Percentiles rank a stretch among this genome's conserved stretches.
These are phyloP conservation scores for Aureobasidium uvarum DNA, from an alignment of 2,329 filamentous ascomycete species.

Conservation along the genomic window DNA sequence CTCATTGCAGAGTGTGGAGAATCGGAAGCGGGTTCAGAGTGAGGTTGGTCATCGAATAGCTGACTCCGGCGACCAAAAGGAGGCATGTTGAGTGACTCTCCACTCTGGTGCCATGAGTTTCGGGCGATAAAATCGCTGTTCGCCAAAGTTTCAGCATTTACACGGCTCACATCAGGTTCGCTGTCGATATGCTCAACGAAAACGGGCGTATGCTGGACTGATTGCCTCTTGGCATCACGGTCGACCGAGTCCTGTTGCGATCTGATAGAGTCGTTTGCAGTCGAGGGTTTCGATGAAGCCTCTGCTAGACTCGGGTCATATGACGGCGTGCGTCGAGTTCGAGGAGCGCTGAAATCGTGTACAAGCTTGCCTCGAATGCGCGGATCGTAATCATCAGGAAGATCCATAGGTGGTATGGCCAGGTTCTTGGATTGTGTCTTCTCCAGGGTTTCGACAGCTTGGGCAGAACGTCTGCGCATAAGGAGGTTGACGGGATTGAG, in stretches of 20 bases:
- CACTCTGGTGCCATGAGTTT: slow-evolving; percentile 41
- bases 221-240: slow-evolving; percentile 16
- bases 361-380: slow-evolving; percentile 62
- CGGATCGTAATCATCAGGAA: slow-evolving; percentile 61
- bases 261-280: slow-evolving; percentile 16
- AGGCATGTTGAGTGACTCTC: slow-evolving; percentile 37
- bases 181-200: slow-evolving; percentile 63
- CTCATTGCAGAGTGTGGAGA: slow-evolving; percentile 29
- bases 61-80: slow-evolving; percentile 40
- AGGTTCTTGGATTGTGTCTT: slow-evolving; percentile 52
- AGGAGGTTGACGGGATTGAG: slow-evolving; percentile 62
- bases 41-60: slow-evolving; percentile 32
- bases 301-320: slow-evolving; percentile 27
- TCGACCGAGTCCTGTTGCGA: slow-evolving; percentile 6
- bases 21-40: slow-evolving; percentile 30
- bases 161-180: slow-evolving; percentile 43
- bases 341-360: slow-evolving; percentile 64
- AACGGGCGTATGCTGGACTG: slow-evolving; percentile 54
- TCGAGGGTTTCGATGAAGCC: slow-evolving; percentile 4
- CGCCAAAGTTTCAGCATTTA: slow-evolving; percentile 49
- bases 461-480: slow-evolving; percentile 55
- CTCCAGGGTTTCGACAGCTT: slow-evolving; percentile 47
- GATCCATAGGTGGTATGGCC: slow-evolving; percentile 46
- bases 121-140: slow-evolving; percentile 51
- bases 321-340: slow-evolving; percentile 45